Evolutionary conservation across 495 filamentous ascomycete genomes (phyloP).

Genomic region (Venustampulla echinocandica): DNA sequence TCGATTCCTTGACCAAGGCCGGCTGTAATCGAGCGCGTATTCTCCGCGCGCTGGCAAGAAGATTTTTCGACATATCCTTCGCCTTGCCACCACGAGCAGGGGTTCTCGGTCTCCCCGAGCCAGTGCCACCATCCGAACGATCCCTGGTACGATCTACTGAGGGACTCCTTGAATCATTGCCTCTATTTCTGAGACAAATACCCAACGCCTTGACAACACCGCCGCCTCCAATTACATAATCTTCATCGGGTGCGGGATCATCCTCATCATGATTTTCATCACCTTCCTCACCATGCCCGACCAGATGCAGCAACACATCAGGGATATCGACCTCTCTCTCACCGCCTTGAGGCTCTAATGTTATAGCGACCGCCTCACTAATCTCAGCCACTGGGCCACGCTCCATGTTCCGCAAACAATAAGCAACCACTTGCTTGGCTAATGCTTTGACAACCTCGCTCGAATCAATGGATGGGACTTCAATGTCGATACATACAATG

Average conservation of each 20-base stretch:
- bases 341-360: constrained; percentile 23
- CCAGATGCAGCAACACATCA: constrained; percentile 45
- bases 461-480: constrained; percentile 67
- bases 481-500: constrained; percentile 85
- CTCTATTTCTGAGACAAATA: constrained; percentile 75
- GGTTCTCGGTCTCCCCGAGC: constrained; percentile 18
- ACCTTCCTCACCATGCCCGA: constrained; percentile 49
- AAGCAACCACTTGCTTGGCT: constrained; percentile 87
- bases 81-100: constrained; percentile 51
- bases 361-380: constrained; percentile 23
- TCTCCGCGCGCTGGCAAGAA: constrained; percentile 77
- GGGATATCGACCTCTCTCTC: constrained; percentile 39
- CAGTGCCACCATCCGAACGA: constrained; percentile 10
- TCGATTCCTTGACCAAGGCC: constrained; percentile 69
- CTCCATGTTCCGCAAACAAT: constrained; percentile 88
- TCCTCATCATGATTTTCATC: constrained; percentile 52
- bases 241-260: constrained; percentile 73
- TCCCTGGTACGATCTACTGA: constrained; percentile 29
- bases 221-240: constrained; percentile 93
- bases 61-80: constrained; percentile 84
- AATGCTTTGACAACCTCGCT: constrained; percentile 87
- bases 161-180: constrained; percentile 42
- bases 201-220: constrained; percentile 91
- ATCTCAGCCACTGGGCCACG: constrained; percentile 38
- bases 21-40: constrained; percentile 78